Evolutionary conservation across 176 grass and related monocot species (phyloP).

Genomic region (Bolboschoenus planiculmis): DNA sequence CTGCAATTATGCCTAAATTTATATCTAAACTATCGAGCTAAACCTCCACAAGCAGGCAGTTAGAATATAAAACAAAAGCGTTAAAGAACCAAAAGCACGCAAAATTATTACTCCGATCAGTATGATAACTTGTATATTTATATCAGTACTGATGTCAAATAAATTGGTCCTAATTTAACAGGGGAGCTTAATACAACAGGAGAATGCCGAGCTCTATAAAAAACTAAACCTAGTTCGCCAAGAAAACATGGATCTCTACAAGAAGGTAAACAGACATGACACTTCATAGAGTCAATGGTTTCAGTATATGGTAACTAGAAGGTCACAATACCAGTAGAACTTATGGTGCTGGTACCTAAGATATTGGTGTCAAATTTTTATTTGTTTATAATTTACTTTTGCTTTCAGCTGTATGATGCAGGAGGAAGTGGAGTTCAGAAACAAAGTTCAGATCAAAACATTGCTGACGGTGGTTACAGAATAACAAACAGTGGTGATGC

Average conservation of each 20-base stretch:
- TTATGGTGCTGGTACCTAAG: background rate
- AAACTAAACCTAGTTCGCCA: constrained; percentile 53
- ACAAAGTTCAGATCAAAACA: constrained; percentile 37
- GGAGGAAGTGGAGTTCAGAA: constrained; percentile 29
- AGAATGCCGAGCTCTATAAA: constrained; percentile 64
- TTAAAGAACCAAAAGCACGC: background rate
- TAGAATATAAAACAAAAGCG: background rate
- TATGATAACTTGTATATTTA: background rate
- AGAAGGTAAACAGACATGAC: constrained; percentile 43
- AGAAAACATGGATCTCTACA: constrained; percentile 63
- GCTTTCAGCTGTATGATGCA: constrained; percentile 40
- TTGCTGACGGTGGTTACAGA: background rate
- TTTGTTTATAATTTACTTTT: background rate
- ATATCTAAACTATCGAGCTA: background rate
- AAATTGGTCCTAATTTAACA: constrained; percentile 12
- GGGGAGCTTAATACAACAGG: constrained; percentile 62
- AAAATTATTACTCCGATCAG: constrained; percentile 28
- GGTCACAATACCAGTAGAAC: background rate
- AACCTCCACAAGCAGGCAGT: background rate
- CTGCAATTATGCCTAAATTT: background rate
- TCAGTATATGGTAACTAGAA: background rate
- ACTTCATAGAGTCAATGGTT: background rate
- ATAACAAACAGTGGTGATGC: constrained; percentile 18
- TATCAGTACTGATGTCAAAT: background rate
- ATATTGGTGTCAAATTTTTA: background rate